A percentile compares a stretch with the other conserved stretches of the same genome.
phyloP scores from a whole-genome alignment of 2,329 filamentous ascomycete genomes.

The Torrubiella hemipterigena region DNA sequence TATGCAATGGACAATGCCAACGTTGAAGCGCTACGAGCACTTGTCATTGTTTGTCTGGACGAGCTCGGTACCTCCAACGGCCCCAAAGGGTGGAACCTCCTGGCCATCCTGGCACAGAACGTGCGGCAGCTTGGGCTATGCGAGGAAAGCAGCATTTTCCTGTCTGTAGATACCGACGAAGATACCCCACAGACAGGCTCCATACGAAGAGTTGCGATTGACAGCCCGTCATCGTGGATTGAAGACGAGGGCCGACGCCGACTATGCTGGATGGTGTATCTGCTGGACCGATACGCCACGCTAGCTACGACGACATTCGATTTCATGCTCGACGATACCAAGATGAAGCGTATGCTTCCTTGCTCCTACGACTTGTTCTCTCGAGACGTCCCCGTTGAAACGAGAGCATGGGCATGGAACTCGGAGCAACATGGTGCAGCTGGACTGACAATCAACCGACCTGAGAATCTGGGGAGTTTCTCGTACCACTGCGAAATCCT shows the following conservation, averaged over 20 bases:
- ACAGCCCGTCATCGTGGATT: conserved; percentile 28
- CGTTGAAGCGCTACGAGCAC: conserved; percentile 23
- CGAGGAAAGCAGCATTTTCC: conserved; percentile 24
- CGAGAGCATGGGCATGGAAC: conserved; percentile 16
- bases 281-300: conserved; percentile 30
- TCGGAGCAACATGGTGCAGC: conserved; percentile 13
- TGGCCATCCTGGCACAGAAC: conserved; percentile 25
- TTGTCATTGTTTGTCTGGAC: conserved; percentile 28
- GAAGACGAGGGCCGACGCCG: conserved; percentile 30
- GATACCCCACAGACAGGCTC: conserved; percentile 21
- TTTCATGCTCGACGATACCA: conserved; percentile 26
- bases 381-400: conserved; percentile 29
- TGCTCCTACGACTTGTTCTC: conserved; percentile 33
- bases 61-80: conserved; percentile 30
- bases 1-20: conserved; percentile 29
- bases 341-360: conserved; percentile 26
- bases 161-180: conserved; percentile 18
- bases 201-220: conserved; percentile 19
- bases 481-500: conserved; percentile 33
- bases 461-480: conserved; percentile 31
- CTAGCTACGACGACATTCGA: conserved; percentile 27
- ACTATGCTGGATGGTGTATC: conserved; percentile 32
- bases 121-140: conserved; percentile 25
- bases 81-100: conserved; percentile 27
- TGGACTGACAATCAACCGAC: conserved; percentile 20